Base-by-base conservation (phyloP, 2,329 filamentous ascomycete genomes). In the Aspergillus fructus region DNA sequence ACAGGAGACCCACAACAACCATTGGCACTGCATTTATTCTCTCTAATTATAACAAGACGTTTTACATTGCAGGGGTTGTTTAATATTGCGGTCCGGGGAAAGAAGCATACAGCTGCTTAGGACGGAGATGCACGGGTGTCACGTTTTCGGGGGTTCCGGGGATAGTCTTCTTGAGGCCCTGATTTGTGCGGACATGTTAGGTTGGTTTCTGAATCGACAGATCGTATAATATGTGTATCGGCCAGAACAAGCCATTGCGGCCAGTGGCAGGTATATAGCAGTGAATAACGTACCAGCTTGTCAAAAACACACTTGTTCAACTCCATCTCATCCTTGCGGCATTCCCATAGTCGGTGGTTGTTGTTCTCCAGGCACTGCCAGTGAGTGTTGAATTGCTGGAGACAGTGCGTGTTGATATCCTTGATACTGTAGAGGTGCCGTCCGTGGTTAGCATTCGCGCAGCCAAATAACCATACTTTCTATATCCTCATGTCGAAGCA, bases 321-420 rank as follows among this genome's bases (percentile, higher is more conserved):
- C 73, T 88, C 88, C 85, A 91, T 88, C 82, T 99, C 94, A 63
- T 85, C 82, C 70, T 87, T 87, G 68, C 94, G 86, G 81, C 94
- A 99, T 72, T 97, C 91, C 89, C 91, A 99, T 59, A 97, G 81
- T 78, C 96, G 91, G 73, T 99, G 94, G 82, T 99, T 99, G 81
- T 96, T 93, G 80, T 96, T 89, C 72, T 99, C 94, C 58, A 99
- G 84, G 73, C 94, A 99, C 70, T 91, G 83, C 92, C 93, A 99
- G 81, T 99, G 94, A 71, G 85, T 85, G 68, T 91, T 88, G 83
- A 99, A 99, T 78, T 96, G 85, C 62, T 88, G 83, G 56, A 99
- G 81, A 79, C 94, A 99, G 81, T 91, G 86, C 76, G 91, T 93
- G 83, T 97, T 97, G 80, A 99, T 88, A 75, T 99, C 94, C 71